Conservation (phyloP, 1,139 yeast genomes). For the Geotrichum histeridarum region DNA sequence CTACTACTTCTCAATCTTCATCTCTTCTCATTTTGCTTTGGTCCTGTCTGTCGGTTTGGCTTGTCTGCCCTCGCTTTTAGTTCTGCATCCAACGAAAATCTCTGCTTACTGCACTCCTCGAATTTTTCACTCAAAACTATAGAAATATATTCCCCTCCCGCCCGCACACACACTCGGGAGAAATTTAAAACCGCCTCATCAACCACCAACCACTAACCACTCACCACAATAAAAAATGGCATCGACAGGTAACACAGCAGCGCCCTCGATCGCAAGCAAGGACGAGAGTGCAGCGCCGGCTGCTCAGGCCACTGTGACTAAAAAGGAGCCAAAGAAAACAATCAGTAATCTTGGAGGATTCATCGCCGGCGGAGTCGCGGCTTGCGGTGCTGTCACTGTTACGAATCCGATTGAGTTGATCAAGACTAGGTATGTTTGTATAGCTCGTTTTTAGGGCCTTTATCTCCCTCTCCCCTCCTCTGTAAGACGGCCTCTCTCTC, state of each 20-base stretch:
- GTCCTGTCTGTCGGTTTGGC: neutral
- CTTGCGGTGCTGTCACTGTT: slow-evolving; percentile 95
- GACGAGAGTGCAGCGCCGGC: neutral
- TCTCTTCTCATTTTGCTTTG: neutral
- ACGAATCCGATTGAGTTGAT: slow-evolving; percentile 93
- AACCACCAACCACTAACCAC: neutral
- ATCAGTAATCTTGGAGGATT: slow-evolving; percentile 67
- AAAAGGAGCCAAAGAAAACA: slow-evolving; percentile 19
- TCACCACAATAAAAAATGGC: neutral
- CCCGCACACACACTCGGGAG: too few relatives aligned
- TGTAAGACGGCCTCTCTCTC: neutral
- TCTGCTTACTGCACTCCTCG: neutral
- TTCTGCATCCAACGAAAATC: neutral
- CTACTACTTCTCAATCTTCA: neutral
- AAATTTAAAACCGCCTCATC: too few relatives aligned
- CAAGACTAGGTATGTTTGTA: slow-evolving; percentile 49
- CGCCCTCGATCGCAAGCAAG: neutral
- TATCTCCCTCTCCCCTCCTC: neutral
- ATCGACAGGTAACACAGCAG: too few relatives aligned
- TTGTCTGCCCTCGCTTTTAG: neutral
- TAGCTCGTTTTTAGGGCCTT: neutral
- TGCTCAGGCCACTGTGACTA: neutral
- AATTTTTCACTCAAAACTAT: neutral
- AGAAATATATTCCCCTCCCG: neutral
- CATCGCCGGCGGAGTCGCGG: slow-evolving; percentile 90